Evolutionary conservation across 306 rosid species (phyloP).

Genomic region (Cicer yamashitae): DNA sequence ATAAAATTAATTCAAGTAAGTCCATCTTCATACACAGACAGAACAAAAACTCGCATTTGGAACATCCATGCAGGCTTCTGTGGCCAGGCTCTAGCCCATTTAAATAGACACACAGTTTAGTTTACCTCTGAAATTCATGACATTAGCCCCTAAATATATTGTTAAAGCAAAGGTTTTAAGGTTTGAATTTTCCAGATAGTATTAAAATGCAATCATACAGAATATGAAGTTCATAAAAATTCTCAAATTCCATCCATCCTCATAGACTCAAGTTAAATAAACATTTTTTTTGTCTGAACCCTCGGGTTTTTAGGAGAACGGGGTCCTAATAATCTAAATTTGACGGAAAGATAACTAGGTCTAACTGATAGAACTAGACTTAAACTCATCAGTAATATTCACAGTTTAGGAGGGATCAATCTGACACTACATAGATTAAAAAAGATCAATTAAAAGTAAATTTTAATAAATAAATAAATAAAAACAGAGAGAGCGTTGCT

Average conservation of each 20-base stretch:
- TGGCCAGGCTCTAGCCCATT: not conserved
- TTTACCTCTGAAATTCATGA: not conserved
- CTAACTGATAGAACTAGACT: too few relatives aligned
- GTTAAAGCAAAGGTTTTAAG: not conserved
- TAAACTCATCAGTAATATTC: too few relatives aligned
- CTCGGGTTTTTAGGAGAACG: too few relatives aligned
- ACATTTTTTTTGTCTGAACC: not conserved
- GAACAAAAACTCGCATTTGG: constrained; percentile 1
- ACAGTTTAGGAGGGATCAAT: too few relatives aligned
- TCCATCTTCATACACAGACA: constrained; percentile 18
- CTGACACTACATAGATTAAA: too few relatives aligned
- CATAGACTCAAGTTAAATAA: constrained; percentile 8
- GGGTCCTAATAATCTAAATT: too few relatives aligned
- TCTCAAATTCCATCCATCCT: not conserved
- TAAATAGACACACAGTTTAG: not conserved
- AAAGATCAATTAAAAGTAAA: too few relatives aligned
- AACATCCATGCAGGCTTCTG: not conserved
- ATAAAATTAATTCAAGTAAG: not conserved
- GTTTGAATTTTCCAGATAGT: constrained; percentile 5
- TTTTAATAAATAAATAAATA: too few relatives aligned
- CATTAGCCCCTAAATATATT: not conserved
- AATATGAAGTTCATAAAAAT: constrained; percentile 13
- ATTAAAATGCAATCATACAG: not conserved
- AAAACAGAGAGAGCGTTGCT: too few relatives aligned
- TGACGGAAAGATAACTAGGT: too few relatives aligned